phyloP scores from a whole-genome alignment of 176 grass and related monocot genomes.

The Hsuehochloa calcarea region DNA sequence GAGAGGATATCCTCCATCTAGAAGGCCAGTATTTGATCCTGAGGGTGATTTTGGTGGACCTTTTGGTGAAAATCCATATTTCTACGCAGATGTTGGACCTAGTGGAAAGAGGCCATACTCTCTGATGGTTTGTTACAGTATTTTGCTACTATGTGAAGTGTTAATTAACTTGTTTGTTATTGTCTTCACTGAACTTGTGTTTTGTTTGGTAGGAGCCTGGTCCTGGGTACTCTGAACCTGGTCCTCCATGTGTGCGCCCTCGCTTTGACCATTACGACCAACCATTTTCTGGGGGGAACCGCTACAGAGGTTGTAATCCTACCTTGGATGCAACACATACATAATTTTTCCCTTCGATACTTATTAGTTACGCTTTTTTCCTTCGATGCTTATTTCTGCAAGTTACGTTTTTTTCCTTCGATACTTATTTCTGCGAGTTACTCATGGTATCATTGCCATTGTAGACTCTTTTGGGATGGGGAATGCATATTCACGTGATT shows the following conservation, averaged over 20 bases:
- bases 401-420: background rate
- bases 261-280: constrained; percentile 47
- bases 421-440: background rate
- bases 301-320: constrained; percentile 40
- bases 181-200: constrained; percentile 1
- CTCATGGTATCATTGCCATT: background rate
- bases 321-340: background rate
- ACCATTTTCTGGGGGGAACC: constrained; percentile 24
- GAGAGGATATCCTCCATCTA: constrained; percentile 28
- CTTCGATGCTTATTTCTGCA: background rate
- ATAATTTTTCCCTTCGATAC: background rate
- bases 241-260: constrained; percentile 32
- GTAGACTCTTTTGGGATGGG: constrained; percentile 38
- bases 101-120: constrained; percentile 44
- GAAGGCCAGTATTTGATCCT: constrained; percentile 43
- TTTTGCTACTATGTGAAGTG: background rate
- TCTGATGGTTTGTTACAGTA: constrained; percentile 36
- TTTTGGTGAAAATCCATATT: constrained; percentile 48
- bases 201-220: constrained; percentile 41
- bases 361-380: background rate
- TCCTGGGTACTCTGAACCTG: constrained; percentile 42
- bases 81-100: constrained; percentile 32
- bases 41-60: constrained; percentile 38
- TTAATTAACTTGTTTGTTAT: background rate
- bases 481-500: constrained; percentile 38